Conservation (phyloP, 805 yeast genomes). For the Spathaspora arborariae region DNA sequence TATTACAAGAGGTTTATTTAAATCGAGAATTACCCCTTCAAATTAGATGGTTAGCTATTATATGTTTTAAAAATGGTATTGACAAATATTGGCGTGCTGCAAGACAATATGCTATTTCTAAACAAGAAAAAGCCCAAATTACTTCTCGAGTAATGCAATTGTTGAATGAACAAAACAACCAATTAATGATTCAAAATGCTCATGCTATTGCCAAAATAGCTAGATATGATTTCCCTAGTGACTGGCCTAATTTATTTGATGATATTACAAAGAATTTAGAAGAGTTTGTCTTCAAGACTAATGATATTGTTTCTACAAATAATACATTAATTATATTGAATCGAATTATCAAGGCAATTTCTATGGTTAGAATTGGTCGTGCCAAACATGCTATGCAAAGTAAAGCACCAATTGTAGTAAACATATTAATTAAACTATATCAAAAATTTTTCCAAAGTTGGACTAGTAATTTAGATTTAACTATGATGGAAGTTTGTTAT, state of each 20-base stretch:
- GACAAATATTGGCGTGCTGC: constrained; percentile 82
- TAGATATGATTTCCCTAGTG: constrained; percentile 79
- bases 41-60: constrained; percentile 81
- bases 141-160: constrained; percentile 53
- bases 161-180: constrained; percentile 68
- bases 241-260: constrained; percentile 82
- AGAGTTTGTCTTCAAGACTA: constrained; percentile 35
- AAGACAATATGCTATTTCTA: constrained; percentile 45
- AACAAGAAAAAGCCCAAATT: constrained; percentile 69
- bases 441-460: constrained; percentile 57
- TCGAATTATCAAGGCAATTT: constrained; percentile 71
- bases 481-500: constrained; percentile 71
- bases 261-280: constrained; percentile 48
- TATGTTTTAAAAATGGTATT: constrained; percentile 83
- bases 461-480: constrained; percentile 48
- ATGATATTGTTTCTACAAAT: constrained; percentile 51
- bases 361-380: constrained; percentile 79
- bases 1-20: constrained; percentile 56
- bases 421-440: constrained; percentile 59
- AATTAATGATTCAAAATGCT: constrained; percentile 78
- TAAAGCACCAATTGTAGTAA: constrained; percentile 61
- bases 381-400: constrained; percentile 74
- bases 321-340: constrained; percentile 66
- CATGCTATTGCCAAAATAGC: constrained; percentile 76
- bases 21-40: constrained; percentile 58